Base-by-base conservation (phyloP, 495 filamentous ascomycete species). In the Annulohypoxylon maeteangense region DNA sequence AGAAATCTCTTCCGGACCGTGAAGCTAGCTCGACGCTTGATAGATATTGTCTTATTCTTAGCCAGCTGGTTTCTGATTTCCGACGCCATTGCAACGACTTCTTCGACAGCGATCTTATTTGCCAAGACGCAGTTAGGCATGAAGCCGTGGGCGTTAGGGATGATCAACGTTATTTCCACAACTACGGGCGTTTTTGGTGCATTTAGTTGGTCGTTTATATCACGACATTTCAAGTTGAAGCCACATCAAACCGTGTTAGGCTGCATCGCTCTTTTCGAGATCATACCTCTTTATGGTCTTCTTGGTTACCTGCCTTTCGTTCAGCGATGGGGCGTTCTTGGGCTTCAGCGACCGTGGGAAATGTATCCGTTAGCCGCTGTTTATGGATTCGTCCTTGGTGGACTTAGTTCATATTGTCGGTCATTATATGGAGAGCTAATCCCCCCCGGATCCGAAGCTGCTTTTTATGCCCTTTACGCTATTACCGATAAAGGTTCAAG, bases 401-500 rank as follows among this genome's bases (percentile, higher is more conserved):
- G 95, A 0, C 81, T 99, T n/a, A 93, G 91, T 38, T 92, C 91
- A 18, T 97, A 98, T 78, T 98, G 95, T 74, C 91, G 95, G 12
- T 95, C 92, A 74, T 85, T 99, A 42, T 99, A 90, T 75, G 94
- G 93, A 22, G 93, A 98, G 77, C 84, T 99, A 34, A 89, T 99
- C 70, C 95, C 95, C 22, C 93, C 94, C 0, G 95, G 95, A 10
- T 95, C 89, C 22, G 95, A 99, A 81, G 93, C 95, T 1, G 93
- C 95, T 0, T 99, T 99, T 77, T 99, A 95, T 78, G 94, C 95
- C 0, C 86, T 99, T 1, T 99, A 97, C 72, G 95, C 95, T 4
- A 97, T 99, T 67, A 99, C 95, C 12, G 95, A 99, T 75, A 99
- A 99, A 79, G 95, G 95, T 20, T 95, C 92, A 6, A 95, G 92